A percentile compares a stretch with the other conserved stretches of the same genome.
Evolutionary conservation across 1,139 yeast species (phyloP).

Genomic region (Kodamaea fungicola): DNA sequence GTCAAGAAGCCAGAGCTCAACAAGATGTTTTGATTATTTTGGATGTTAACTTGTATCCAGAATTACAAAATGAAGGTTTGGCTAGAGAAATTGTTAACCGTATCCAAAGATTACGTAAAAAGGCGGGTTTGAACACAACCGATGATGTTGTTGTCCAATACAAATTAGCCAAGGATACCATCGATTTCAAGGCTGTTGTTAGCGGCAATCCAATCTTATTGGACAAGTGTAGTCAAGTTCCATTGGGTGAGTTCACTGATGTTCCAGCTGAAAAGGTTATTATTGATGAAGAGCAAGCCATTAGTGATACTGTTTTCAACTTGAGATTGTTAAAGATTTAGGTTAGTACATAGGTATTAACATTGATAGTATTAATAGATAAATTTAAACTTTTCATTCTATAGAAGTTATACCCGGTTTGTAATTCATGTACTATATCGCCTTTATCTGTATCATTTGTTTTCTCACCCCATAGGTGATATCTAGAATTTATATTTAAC

Average conservation of each 20-base stretch:
- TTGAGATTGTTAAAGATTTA: constrained; percentile 68
- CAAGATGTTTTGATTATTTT: constrained; percentile 85
- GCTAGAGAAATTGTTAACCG: constrained; percentile 97
- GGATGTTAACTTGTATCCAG: constrained; percentile 85
- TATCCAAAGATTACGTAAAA: constrained; percentile 96
- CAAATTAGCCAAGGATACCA: constrained; percentile 64
- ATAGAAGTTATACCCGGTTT: too few species aligned
- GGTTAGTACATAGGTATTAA: neutral
- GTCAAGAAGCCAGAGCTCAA: constrained; percentile 83
- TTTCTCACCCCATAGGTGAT: too few species aligned
- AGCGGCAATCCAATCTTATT: constrained; percentile 64
- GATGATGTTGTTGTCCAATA: constrained; percentile 92
- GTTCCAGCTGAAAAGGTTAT: constrained; percentile 44
- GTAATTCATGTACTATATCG: too few species aligned
- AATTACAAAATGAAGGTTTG: constrained; percentile 86
- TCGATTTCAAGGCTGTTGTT: constrained; percentile 64
- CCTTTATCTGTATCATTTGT: too few species aligned
- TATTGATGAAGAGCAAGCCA: constrained; percentile 86
- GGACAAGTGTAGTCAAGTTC: constrained; percentile 72
- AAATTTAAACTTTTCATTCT: too few species aligned
- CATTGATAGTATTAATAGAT: too few species aligned
- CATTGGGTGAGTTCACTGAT: constrained; percentile 41
- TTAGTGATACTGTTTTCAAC: constrained; percentile 79
- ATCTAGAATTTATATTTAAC: neutral
- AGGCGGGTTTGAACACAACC: constrained; percentile 90